Percentiles rank a stretch among this genome's conserved stretches.
phyloP scores from a whole-genome alignment of 2,329 filamentous ascomycete genomes.

The Pseudocercospora fuligena region DNA sequence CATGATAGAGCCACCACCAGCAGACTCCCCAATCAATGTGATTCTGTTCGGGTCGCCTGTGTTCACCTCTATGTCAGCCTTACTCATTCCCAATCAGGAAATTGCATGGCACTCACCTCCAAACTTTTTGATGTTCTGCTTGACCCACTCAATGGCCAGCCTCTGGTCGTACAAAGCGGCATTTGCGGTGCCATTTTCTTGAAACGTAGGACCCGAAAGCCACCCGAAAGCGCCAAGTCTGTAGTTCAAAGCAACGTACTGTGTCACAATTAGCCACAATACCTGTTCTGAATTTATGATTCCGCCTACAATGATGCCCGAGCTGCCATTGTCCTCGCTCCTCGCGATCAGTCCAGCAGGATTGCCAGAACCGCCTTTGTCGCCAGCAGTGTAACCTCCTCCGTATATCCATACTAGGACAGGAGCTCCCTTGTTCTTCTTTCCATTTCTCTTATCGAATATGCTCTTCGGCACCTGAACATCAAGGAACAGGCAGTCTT shows the following conservation, averaged over 20 bases:
- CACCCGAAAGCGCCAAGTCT: slow-evolving; percentile 56
- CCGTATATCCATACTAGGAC: slow-evolving; percentile 53
- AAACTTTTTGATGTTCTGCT: slow-evolving; percentile 49
- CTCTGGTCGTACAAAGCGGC: slow-evolving; percentile 59
- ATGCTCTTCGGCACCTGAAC: slow-evolving; percentile 44
- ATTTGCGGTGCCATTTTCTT: slow-evolving; percentile 52
- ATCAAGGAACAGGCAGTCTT: slow-evolving; percentile 49
- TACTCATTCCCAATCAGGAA: not conserved
- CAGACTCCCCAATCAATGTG: slow-evolving; percentile 55
- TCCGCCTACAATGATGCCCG: slow-evolving; percentile 45
- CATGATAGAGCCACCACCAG: slow-evolving; percentile 59
- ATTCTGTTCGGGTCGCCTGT: slow-evolving; percentile 46
- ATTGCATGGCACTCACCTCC: slow-evolving; percentile 44
- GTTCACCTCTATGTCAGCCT: not conserved
- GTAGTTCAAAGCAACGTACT: slow-evolving; percentile 49
- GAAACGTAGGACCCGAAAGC: slow-evolving; percentile 51
- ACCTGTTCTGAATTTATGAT: slow-evolving; percentile 20
- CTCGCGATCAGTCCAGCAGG: slow-evolving; percentile 41
- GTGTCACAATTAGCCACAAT: not conserved
- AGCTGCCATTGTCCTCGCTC: slow-evolving; percentile 44
- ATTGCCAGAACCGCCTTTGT: slow-evolving; percentile 44
- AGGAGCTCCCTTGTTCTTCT: slow-evolving; percentile 39
- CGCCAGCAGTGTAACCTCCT: slow-evolving; percentile 49
- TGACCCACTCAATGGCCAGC: slow-evolving; percentile 62
- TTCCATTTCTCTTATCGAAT: slow-evolving; percentile 35